Conservation (phyloP, 192 early-diverging fungal genomes). For the Funneliformis mosseae region DNA sequence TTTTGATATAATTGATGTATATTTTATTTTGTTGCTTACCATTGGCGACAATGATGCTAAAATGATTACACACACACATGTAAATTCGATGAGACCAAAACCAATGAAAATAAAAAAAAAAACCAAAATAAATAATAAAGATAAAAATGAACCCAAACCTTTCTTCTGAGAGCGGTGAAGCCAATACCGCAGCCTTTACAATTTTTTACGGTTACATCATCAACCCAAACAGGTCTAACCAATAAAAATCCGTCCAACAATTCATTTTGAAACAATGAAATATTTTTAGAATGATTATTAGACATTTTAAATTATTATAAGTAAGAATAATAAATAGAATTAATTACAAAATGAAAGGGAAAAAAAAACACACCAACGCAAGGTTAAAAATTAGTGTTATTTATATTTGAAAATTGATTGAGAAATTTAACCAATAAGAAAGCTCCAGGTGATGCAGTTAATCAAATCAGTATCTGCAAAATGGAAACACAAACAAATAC, state of each 20-base stretch:
- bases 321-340: too few species aligned
- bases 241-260: constrained; percentile 11
- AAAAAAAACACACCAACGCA: too few species aligned
- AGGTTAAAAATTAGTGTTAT: too few species aligned
- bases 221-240: constrained; percentile 15
- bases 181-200: constrained; percentile 1
- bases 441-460: too few species aligned
- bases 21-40: constrained; percentile 39
- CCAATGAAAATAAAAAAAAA: constrained; percentile 6
- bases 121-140: too few species aligned
- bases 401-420: too few species aligned
- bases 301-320: neutral
- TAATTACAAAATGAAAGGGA: too few species aligned
- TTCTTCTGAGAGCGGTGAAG: constrained; percentile 10
- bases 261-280: neutral
- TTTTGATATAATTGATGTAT: neutral
- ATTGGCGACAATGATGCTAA: constrained; percentile 64
- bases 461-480: too few species aligned
- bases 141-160: neutral
- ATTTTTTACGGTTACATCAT: constrained; percentile 24
- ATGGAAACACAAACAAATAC: too few species aligned
- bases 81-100: constrained; percentile 8
- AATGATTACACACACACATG: neutral
- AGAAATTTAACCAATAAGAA: too few species aligned
- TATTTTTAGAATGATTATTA: neutral